Conservation (phyloP, 2,329 filamentous ascomycete genomes). For the Penicillium griseofulvum region DNA sequence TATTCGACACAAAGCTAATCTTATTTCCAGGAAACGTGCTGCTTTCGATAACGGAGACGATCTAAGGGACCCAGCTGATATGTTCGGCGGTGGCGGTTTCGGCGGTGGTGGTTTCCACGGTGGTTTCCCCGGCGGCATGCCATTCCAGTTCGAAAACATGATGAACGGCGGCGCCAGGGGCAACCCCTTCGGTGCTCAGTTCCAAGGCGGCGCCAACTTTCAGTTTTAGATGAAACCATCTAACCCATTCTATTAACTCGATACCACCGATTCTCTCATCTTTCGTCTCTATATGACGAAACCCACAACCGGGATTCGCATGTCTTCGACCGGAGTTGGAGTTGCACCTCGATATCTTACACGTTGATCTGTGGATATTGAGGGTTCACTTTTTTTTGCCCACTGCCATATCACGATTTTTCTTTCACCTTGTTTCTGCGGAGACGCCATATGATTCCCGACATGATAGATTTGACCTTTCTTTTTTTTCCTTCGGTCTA, state of each 20-base stretch:
- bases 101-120: constrained; percentile 52
- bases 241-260: background rate
- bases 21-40: constrained; percentile 67
- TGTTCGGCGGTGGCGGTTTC: constrained; percentile 64
- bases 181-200: too few species aligned
- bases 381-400: constrained; percentile 5
- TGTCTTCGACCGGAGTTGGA: constrained; percentile 14
- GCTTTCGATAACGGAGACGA: constrained; percentile 92
- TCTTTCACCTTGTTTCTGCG: constrained; percentile 6
- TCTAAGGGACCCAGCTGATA: constrained; percentile 80
- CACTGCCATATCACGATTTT: constrained; percentile 7
- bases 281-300: background rate
- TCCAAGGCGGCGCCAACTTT: too few species aligned
- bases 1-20: constrained; percentile 9
- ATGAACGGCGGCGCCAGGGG: too few species aligned
- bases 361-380: constrained; percentile 3
- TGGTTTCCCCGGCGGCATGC: constrained; percentile 32
- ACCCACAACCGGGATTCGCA: constrained; percentile 4
- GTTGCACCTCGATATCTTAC: constrained; percentile 7
- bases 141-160: too few species aligned
- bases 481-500: background rate
- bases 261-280: constrained; percentile 9
- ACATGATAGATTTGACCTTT: constrained; percentile 17
- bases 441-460: constrained; percentile 21
- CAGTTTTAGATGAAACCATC: constrained; percentile 20